Evolutionary conservation across 768 basidiomycete genomes (phyloP).

Genomic region (Phlebiopsis gigantea): DNA sequence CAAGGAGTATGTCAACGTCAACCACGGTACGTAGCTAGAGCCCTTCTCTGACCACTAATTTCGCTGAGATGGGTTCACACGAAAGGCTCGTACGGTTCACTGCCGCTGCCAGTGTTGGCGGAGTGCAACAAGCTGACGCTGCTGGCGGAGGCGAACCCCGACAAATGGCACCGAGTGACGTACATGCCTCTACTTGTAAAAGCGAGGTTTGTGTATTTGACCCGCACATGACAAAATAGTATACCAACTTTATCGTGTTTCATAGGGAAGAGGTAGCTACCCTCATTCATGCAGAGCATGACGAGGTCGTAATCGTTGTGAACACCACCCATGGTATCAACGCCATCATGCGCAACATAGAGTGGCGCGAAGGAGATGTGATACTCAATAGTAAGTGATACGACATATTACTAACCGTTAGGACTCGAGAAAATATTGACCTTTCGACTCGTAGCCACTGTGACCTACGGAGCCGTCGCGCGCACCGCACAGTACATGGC

Average conservation of each 20-base stretch:
- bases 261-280: conserved; percentile 43
- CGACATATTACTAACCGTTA: neutral
- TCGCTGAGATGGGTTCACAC: neutral
- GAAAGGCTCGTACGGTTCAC: conserved; percentile 57
- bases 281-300: conserved; percentile 43
- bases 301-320: conserved; percentile 54
- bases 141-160: conserved; percentile 47
- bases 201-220: neutral
- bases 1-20: conserved; percentile 57
- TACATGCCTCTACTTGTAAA: conserved; percentile 16
- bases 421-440: neutral
- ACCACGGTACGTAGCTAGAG: conserved; percentile 42
- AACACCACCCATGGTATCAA: conserved; percentile 66
- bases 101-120: conserved; percentile 46
- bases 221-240: too few relatives aligned
- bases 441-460: conserved; percentile 14
- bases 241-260: too few relatives aligned
- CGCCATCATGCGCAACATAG: conserved; percentile 61
- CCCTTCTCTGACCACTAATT: neutral
- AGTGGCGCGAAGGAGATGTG: conserved; percentile 63
- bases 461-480: conserved; percentile 50
- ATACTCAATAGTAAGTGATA: conserved; percentile 35
- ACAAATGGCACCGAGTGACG: conserved; percentile 43
- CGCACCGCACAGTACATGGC: conserved; percentile 47
- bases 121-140: conserved; percentile 36